Evolutionary conservation across 2,329 filamentous ascomycete species (phyloP).

Genomic region (Cyanodermella asteris): DNA sequence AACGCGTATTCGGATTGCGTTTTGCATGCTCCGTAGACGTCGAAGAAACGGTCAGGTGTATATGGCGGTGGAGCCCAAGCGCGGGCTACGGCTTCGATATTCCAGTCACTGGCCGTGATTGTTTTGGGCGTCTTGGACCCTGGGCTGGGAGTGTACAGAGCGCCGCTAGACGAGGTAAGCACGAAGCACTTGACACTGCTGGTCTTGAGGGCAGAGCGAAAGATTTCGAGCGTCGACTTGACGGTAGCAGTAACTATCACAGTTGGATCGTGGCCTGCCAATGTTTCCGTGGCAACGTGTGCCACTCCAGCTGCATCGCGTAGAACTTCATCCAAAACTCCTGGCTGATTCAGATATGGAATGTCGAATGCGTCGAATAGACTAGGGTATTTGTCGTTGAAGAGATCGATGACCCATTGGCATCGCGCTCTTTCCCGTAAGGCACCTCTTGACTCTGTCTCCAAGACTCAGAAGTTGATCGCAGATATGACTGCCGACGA

Average conservation of each 20-base stretch:
- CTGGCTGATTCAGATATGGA: too few species aligned
- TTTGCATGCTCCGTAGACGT: slow-evolving; percentile 26
- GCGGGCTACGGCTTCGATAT: slow-evolving; percentile 14
- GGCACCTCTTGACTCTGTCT: slow-evolving; percentile 25
- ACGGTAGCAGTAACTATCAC: too few species aligned
- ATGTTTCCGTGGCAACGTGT: too few species aligned
- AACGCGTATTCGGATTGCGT: slow-evolving; percentile 23
- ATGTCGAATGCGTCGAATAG: too few species aligned
- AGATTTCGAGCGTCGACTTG: too few species aligned
- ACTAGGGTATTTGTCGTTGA: slow-evolving; percentile 13
- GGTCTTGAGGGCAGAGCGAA: slow-evolving; percentile 20
- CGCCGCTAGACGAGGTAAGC: slow-evolving; percentile 19
- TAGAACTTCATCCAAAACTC: too few species aligned
- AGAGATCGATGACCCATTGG: slow-evolving; percentile 16
- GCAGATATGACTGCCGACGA: slow-evolving; percentile 21
- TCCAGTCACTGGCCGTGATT: slow-evolving; percentile 16
- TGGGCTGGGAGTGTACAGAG: slow-evolving; percentile 15
- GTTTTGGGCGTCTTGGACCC: slow-evolving; percentile 15
- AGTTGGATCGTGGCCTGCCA: too few species aligned
- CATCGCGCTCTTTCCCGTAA: slow-evolving; percentile 15
- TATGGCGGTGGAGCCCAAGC: slow-evolving; percentile 15
- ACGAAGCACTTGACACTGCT: slow-evolving; percentile 22
- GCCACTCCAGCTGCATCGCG: too few species aligned
- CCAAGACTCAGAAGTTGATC: slow-evolving; percentile 19
- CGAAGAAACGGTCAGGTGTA: slow-evolving; percentile 9